Evolutionary conservation across 2,329 filamentous ascomycete genomes (phyloP), one percentile per base, ranked within the genome.

Genomic region (Pseudohalonectria lignicola): DNA sequence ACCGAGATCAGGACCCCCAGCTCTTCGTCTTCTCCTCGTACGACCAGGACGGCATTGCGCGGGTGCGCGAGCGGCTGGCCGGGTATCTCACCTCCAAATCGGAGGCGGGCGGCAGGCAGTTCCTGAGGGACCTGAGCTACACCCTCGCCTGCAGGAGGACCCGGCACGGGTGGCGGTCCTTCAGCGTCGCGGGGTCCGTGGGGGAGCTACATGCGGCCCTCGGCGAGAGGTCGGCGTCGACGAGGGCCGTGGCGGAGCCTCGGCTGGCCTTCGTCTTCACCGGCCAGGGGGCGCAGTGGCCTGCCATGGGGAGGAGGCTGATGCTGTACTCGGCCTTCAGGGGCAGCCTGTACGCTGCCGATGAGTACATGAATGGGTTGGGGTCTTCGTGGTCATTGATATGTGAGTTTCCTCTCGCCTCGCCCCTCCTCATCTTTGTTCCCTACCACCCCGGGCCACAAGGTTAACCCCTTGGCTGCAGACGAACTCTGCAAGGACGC

Each of bases 21-120:
- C 47, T 63, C 10, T 70, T 65, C 43, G 55, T 60, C 2, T 37
- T 48, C 13, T 41, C 41, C 4, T 41, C 44, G 2, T 33, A 37
- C 7, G 46, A 48, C 36, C 41, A 47, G 34, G 26, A 38, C 16
- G 36, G 36, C 21, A 28, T 38, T 8, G 20, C 36, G 18, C 36
- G 36, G 17, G 28, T 38, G 9, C n/a, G 15, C n/a, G 17, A 17
- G 18, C 19, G 32, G 15, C 13, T 38, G 16, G 19, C 4, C 8
- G 20, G 30, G 5, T 38, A 38, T 23, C 3, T 38, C 13, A 26
- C 13, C 21, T 12, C 15, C 13, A 26, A 7, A 35, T 5, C 12
- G 10, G 31, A 17, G 31, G 8, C 17, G 9, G 19, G 17, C 31
- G 13, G 15, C 15, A 20, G 3, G 10, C 8, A 18, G 15, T 25